A percentile compares a stretch with the other conserved stretches of the same genome.
These are phyloP conservation scores for Xylogone sp. DNA, from an alignment of 2,329 filamentous ascomycete species.

Conservation along the genomic window DNA sequence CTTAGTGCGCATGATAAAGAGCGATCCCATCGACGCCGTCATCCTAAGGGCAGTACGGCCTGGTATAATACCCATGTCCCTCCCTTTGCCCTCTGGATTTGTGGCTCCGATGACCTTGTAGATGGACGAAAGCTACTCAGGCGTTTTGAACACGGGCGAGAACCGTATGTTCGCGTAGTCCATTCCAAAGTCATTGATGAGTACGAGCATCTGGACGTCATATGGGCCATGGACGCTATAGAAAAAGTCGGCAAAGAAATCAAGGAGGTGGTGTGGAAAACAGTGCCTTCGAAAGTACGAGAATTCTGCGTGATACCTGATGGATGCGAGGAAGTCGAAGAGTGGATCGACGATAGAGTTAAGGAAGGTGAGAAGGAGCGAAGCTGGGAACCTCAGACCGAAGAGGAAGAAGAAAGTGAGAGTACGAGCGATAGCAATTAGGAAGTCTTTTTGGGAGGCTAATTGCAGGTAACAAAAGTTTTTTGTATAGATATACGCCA, in stretches of 20 bases:
- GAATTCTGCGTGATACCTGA: constrained; percentile 63
- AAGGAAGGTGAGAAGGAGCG: constrained; percentile 79
- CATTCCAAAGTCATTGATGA: constrained; percentile 79
- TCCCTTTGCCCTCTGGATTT: constrained; percentile 85
- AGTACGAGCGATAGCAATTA: constrained; percentile 24
- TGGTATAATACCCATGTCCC: constrained; percentile 83
- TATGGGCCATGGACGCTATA: constrained; percentile 89
- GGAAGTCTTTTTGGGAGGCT: constrained; percentile 31
- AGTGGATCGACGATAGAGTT: constrained; percentile 78
- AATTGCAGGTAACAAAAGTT: no score
- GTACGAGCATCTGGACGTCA: constrained; percentile 91
- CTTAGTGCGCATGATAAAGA: constrained; percentile 26
- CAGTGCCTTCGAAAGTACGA: constrained; percentile 27
- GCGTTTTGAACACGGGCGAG: constrained; percentile 70
- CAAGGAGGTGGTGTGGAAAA: constrained; percentile 80
- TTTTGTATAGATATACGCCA: no score
- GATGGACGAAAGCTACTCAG: constrained; percentile 73
- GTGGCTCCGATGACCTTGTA: constrained; percentile 77
- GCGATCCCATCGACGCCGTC: constrained; percentile 18
- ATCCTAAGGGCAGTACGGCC: constrained; percentile 50
- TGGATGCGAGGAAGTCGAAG: constrained; percentile 67
- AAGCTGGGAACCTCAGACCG: constrained; percentile 42
- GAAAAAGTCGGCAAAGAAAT: constrained; percentile 81
- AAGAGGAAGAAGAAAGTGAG: constrained; percentile 3
- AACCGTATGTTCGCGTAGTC: constrained; percentile 77